Conservation (phyloP, 2,329 filamentous ascomycete genomes). For the Stenocarpella maydis region DNA sequence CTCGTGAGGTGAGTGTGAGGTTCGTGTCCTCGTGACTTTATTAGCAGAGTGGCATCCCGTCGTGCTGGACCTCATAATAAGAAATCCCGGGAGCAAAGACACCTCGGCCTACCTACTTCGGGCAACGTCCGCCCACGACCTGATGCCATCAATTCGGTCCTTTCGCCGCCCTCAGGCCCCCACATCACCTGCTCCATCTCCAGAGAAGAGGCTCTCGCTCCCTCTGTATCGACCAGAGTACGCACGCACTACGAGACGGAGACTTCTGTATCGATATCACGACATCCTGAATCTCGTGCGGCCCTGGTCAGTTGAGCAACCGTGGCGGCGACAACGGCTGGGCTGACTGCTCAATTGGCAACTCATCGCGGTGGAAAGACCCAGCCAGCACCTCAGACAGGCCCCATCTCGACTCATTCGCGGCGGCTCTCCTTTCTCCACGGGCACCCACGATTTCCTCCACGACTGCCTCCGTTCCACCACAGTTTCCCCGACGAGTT, state of each 20-base stretch:
- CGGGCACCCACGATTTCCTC: slow-evolving; percentile 20
- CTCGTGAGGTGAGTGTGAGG: slow-evolving; percentile 16
- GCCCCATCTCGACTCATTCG: slow-evolving; percentile 21
- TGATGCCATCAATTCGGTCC: slow-evolving; percentile 34
- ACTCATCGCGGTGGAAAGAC: neutral
- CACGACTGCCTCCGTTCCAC: slow-evolving; percentile 27
- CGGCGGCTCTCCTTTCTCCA: slow-evolving; percentile 9
- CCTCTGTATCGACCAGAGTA: neutral
- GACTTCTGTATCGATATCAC: neutral
- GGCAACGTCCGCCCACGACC: slow-evolving; percentile 22
- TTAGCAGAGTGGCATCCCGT: neutral
- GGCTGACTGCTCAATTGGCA: neutral
- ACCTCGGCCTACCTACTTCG: slow-evolving; percentile 18
- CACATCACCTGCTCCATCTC: slow-evolving; percentile 22
- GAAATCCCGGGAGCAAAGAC: neutral
- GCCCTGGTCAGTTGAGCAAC: neutral
- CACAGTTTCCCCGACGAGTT: slow-evolving; percentile 31
- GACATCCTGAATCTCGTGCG: neutral
- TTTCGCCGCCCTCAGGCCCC: slow-evolving; percentile 21
- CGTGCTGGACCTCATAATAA: neutral
- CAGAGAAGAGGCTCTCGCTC: slow-evolving; percentile 29
- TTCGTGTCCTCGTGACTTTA: slow-evolving; percentile 18
- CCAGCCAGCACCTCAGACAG: too few relatives aligned
- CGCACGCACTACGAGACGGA: too few relatives aligned
- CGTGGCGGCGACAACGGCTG: neutral